Evolutionary conservation across 805 yeast genomes (phyloP), one percentile per base, ranked within the genome.

Genomic region (Pichia heedii): DNA sequence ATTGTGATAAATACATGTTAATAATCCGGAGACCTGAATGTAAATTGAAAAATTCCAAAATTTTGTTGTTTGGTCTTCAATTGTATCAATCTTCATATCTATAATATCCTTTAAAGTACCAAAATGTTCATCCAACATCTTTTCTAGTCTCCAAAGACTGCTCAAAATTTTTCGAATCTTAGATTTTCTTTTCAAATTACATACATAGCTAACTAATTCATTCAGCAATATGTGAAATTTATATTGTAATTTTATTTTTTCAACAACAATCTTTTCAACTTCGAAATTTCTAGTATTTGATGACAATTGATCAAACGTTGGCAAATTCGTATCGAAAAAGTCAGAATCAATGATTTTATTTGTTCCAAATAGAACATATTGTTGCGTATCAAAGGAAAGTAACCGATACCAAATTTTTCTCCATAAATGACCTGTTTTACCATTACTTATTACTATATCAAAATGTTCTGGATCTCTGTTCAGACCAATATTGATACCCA

Each of bases 401-500:
- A 80, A 57, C 22, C 65, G 61, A 54, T 68, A 71, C 85, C 85
- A 80, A 5, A 77, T 67, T 50, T 76, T 78, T 52, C 85, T 66
- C 68, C 76, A 69, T 3, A 77, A 52, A 48, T 75, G 73, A 22
- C 69, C 65, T 13, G 53, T 44, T 42, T 54, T 63, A 15, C 48
- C 43, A 7, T 42, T 33, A 10, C 44, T 38, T 2, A 42, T 33
- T 10, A 37, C n/a, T 1, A 44, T 7, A n/a, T 55, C 57, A 50
- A 76, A 76, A 33, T 65, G 65, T 37, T 68, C 71, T 0, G 88
- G 87, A 49, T 81, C 88, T 51, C 87, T 67, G 55, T 81, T 80
- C 22, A 81, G 55, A 0, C 88, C 89, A 49, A 81, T 69, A 33
- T 81, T 70, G 42, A 75, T 68, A 0, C 81, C 84, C 82, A 81